Evolutionary conservation across 768 basidiomycete genomes (phyloP), one percentile per base, ranked within the genome.

Genomic region (Cantharellus anzutake): DNA sequence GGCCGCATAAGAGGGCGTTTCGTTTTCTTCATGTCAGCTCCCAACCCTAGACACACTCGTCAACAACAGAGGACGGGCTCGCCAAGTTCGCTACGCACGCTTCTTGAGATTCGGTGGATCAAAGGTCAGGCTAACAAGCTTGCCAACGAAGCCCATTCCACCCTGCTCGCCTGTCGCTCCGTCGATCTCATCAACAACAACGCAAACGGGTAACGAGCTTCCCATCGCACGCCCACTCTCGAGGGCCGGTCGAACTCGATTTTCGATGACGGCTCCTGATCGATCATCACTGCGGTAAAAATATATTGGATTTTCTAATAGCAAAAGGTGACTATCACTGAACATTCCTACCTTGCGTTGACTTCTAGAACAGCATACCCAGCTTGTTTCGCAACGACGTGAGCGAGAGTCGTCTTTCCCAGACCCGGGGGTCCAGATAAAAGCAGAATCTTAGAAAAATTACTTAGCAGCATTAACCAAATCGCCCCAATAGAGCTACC

Each of bases 391-490:
- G 93, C 92, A 4, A 97, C 75, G 39, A 99, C 83, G 71, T 99
- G 90, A 0, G 92, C 93, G 3, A 99, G 71, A 0, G 96, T 98
- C 0, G 96, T 99, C 71, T 99, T 99, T 0, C 96, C 96, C 56
- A 94, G 74, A 1, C 96, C 96, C 3, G 96, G 93, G n/a, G 96
- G 93, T 0, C 96, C 96, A n/a, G 91, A 91, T 40, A 99, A 74
- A n/a, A 99, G 74, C 51, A 99, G 73, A 34, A 98, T 71, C 94
- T 92, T 63, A 3, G 38, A 16, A 56, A 51, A 55, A 20, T 57
- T 56, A 44, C 29, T 50, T 34, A n/a, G 53, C 37, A 42, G 7
- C 20, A 35, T 38, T 34, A 51, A 29, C 16, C 14, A 14, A 40
- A 16, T 41, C 5, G 56, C 41, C 38, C 56, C 1, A 37, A 11